Percentiles rank a stretch among this genome's conserved stretches.
phyloP scores from a whole-genome alignment of 805 yeast species.

The Candida caryicola region DNA sequence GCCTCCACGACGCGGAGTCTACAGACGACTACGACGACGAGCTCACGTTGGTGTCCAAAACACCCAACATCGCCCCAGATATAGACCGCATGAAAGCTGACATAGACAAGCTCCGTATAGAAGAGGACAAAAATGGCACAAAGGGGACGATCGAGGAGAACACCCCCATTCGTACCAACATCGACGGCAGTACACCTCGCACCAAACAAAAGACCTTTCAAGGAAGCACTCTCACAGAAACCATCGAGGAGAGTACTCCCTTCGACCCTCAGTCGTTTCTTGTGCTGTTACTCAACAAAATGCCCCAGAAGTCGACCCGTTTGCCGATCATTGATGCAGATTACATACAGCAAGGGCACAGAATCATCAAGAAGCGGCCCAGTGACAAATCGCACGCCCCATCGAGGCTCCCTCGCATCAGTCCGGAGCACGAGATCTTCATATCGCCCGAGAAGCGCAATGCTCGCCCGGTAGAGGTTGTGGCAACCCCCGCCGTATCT shows the following conservation, averaged over 20 bases:
- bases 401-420: constrained; percentile 27
- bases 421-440: constrained; percentile 31
- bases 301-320: constrained; percentile 12
- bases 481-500: background rate
- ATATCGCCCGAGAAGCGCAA: constrained; percentile 19
- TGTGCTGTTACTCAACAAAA: constrained; percentile 1
- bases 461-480: background rate
- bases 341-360: constrained; percentile 20
- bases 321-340: constrained; percentile 26
- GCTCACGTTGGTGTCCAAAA: constrained; percentile 5
- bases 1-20: background rate
- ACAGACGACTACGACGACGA: constrained; percentile 10
- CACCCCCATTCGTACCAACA: no score
- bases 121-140: background rate
- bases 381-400: constrained; percentile 1
- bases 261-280: constrained; percentile 1
- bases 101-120: background rate
- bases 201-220: no score
- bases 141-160: no score
- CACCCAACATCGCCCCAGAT: constrained; percentile 1
- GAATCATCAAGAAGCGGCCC: constrained; percentile 22
- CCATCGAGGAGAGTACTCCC: no score
- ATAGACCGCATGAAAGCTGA: constrained; percentile 2
- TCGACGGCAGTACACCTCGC: no score
- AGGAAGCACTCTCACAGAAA: no score